These are phyloP conservation scores for Mesembryanthemum crystallinum DNA, from an alignment of 148 eudicot species.

Conservation along the genomic window DNA sequence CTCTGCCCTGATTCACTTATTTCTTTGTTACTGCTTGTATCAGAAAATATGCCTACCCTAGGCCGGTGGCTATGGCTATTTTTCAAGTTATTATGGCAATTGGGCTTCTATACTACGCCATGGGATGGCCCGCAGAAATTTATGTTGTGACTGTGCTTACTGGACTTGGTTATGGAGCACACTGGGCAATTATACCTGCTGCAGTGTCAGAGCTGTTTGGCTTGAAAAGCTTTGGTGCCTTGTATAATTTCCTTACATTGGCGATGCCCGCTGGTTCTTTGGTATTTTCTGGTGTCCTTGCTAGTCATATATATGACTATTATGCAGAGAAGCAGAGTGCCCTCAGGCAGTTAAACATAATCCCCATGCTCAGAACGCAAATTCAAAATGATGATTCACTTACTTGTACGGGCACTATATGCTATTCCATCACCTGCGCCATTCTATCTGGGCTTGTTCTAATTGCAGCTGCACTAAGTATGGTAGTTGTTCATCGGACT, in stretches of 20 bases:
- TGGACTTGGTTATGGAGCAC: conserved; percentile 59
- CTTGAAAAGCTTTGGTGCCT: conserved; percentile 56
- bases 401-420: conserved; percentile 44
- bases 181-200: conserved; percentile 65
- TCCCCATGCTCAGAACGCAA: neutral
- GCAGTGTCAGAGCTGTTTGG: conserved; percentile 60
- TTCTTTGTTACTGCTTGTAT: conserved; percentile 1
- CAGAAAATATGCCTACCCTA: conserved; percentile 58
- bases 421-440: conserved; percentile 55
- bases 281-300: conserved; percentile 47
- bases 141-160: conserved; percentile 45
- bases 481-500: conserved; percentile 46
- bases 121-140: conserved; percentile 50
- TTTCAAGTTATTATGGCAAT: conserved; percentile 51
- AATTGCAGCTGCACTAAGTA: conserved; percentile 39
- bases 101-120: conserved; percentile 54
- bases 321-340: conserved; percentile 47
- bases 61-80: conserved; percentile 55
- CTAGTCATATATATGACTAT: conserved; percentile 59
- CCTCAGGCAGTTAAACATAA: neutral
- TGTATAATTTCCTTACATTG: conserved; percentile 48
- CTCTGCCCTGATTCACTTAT: neutral
- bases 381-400: conserved; percentile 21
- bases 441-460: conserved; percentile 45
- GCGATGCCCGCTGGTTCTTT: conserved; percentile 52